These are phyloP conservation scores for Podosphaera aphanis DNA, from an alignment of 2,329 filamentous ascomycete species.

Conservation along the genomic window DNA sequence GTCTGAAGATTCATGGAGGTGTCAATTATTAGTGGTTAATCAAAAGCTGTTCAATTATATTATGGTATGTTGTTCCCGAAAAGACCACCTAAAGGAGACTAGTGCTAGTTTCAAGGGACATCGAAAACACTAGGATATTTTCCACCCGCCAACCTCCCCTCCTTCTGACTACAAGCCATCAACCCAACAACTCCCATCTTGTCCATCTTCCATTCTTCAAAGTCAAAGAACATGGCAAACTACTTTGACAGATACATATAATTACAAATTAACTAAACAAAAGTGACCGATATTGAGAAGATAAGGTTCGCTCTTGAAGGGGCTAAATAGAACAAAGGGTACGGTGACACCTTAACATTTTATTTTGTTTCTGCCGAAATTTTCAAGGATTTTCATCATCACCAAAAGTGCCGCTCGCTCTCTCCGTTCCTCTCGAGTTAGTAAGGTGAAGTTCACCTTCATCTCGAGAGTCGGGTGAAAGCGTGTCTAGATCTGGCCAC, in stretches of 20 bases:
- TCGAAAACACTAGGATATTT: neutral
- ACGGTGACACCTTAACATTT: conserved; percentile 16
- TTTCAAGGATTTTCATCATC: conserved; percentile 1
- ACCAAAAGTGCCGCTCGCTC: neutral
- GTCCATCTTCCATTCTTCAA: conserved; percentile 8
- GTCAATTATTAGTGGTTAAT: no score
- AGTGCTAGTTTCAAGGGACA: neutral
- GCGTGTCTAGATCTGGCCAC: conserved; percentile 2
- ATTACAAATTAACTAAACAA: conserved; percentile 16
- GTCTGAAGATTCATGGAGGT: neutral
- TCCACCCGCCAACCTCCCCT: conserved; percentile 1
- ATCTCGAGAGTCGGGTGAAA: neutral
- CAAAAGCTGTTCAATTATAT: no score
- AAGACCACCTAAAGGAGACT: neutral
- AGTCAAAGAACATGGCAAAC: conserved; percentile 5
- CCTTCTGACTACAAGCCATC: conserved; percentile 2
- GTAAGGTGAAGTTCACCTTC: conserved; percentile 1
- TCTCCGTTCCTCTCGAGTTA: conserved; percentile 1
- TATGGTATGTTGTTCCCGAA: neutral
- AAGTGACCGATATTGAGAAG: conserved; percentile 9
- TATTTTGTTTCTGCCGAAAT: conserved; percentile 6
- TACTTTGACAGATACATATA: conserved; percentile 13
- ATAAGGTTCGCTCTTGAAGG: conserved; percentile 4
- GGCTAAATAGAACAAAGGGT: conserved; percentile 10
- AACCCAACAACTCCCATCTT: conserved; percentile 2